Base-by-base conservation (phyloP, 768 basidiomycete species). In the Leccinum truebloodii region DNA sequence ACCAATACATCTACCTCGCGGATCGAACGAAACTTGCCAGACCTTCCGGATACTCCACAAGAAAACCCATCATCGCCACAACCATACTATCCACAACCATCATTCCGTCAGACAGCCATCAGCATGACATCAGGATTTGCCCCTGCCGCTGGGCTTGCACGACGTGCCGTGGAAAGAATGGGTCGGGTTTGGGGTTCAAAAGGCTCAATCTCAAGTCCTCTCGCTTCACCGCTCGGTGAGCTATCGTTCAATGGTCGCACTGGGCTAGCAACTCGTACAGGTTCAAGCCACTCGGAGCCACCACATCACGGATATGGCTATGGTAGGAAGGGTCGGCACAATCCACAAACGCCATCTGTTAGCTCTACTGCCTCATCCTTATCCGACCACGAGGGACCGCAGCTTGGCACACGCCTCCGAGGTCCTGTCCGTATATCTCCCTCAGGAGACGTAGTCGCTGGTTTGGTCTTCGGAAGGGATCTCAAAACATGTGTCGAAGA, bases 81-180 rank as follows among this genome's bases (percentile, higher is more conserved):
- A 22, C 13, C 28, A 20, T 37, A 61, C 39, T 64, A 58, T 55
- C 59, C 69, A 26, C 69, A 73, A 48, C 73, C 76, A 12, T 75
- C 77, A 28, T 75, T 82, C 62, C 76, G 87, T 22, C 87, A 85
- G 67, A 85, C 87, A n/a, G 83, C 90, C 18, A 81, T 91, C 63
- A 90, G 89, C 66, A 86, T 92, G 77, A 83, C 87, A 3, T 81
- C 80, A 41, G 81, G 85, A 46, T 79, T 90, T 52, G 85, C 86
- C 3, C 88, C 89, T 28, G 87, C 86, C 22, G 88, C 88, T 18
- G 89, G 89, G 9, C 79, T 90, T 9, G 90, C 89, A 10, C 87
- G 86, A 68, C 82, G 87, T 59, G 89, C 91, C 3, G 89, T 89
- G 3, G 90, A 91, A 75, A 88, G 85, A 72, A 84, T 92, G 78